Conservation (phyloP, 176 grass and related monocot genomes). For the Paspalum notatum region DNA sequence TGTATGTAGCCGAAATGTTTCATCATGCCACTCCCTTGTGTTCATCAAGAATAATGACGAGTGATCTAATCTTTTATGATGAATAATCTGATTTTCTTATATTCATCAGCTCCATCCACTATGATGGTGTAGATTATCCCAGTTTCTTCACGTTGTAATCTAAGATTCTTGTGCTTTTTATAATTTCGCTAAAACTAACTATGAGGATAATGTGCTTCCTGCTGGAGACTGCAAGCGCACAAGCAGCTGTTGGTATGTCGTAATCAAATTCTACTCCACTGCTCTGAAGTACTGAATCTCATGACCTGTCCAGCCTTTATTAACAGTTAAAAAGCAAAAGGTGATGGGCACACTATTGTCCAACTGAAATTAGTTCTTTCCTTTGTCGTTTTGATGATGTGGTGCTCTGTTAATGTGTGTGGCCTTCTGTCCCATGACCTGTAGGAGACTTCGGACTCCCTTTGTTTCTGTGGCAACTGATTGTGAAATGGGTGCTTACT, state of each 20-base stretch:
- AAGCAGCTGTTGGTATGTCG: slow-evolving; percentile 31
- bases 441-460: neutral
- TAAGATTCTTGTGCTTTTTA: neutral
- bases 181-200: neutral
- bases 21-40: neutral
- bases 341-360: slow-evolving; percentile 8
- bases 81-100: neutral
- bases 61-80: neutral
- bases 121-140: neutral
- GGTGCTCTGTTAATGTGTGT: neutral
- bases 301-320: slow-evolving; percentile 42
- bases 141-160: neutral
- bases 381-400: slow-evolving; percentile 30
- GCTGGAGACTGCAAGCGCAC: slow-evolving; percentile 15
- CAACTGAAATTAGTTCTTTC: slow-evolving; percentile 8
- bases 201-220: neutral
- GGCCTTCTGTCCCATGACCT: slow-evolving; percentile 12
- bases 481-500: slow-evolving; percentile 7
- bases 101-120: slow-evolving; percentile 10
- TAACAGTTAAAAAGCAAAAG: slow-evolving; percentile 42
- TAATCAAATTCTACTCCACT: slow-evolving; percentile 28
- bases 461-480: slow-evolving; percentile 12
- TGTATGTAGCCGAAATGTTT: neutral
- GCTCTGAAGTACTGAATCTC: neutral
- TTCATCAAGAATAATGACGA: neutral